phyloP scores from a whole-genome alignment of 306 rosid species.

The Amphicarpaea edgeworthii region DNA sequence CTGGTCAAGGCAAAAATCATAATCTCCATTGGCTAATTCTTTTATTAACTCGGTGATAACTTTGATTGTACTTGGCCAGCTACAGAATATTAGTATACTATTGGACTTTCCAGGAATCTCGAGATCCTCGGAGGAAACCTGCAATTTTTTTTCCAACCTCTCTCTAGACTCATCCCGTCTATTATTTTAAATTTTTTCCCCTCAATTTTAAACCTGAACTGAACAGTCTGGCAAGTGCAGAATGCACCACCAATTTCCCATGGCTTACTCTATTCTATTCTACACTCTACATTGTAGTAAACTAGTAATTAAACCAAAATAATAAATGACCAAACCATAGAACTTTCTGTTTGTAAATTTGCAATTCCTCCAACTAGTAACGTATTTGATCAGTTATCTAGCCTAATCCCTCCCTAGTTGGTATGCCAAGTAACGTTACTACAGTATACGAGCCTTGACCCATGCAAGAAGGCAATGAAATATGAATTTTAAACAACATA shows the following conservation, averaged over 20 bases:
- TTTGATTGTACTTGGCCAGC: conserved; percentile 52
- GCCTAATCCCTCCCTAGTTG: conserved; percentile 15
- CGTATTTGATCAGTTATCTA: conserved; percentile 42
- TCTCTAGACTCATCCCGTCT: background rate
- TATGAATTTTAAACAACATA: conserved; percentile 35
- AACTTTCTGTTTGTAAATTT: conserved; percentile 22
- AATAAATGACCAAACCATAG: conserved; percentile 23
- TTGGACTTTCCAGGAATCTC: conserved; percentile 46
- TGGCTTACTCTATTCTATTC: background rate
- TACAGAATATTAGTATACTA: conserved; percentile 37
- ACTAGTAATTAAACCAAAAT: conserved; percentile 25
- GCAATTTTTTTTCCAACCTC: conserved; percentile 9
- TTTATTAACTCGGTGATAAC: conserved; percentile 49
- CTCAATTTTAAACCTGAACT: conserved; percentile 40
- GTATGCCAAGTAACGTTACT: conserved; percentile 8
- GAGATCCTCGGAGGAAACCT: conserved; percentile 44
- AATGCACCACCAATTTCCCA: conserved; percentile 42
- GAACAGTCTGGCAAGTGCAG: conserved; percentile 27
- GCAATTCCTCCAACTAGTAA: conserved; percentile 8
- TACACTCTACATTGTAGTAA: background rate
- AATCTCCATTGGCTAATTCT: conserved; percentile 36
- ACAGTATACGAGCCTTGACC: conserved; percentile 9
- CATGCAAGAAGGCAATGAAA: too few relatives aligned
- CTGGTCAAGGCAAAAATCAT: conserved; percentile 51
- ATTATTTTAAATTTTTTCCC: conserved; percentile 22